A percentile compares a stretch with the other conserved stretches of the same genome.
phyloP scores from a whole-genome alignment of 495 filamentous ascomycete genomes.

The Penicillium daleae region DNA sequence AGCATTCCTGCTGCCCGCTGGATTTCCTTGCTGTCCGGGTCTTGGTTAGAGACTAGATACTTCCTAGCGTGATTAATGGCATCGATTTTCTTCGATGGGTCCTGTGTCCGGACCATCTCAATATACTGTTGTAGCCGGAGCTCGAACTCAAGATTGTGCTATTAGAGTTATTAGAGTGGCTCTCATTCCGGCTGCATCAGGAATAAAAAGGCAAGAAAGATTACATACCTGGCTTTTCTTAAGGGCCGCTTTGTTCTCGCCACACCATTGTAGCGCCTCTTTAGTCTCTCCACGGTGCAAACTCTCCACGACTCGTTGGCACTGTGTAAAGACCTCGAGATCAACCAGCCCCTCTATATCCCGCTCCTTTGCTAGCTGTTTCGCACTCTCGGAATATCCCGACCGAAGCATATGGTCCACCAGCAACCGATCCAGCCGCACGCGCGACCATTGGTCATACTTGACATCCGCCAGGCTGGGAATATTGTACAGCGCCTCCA shows the following conservation, averaged over 20 bases:
- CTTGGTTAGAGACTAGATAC: conserved; percentile 68
- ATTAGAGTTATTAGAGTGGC: conserved; percentile 1
- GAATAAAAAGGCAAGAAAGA: too few species aligned
- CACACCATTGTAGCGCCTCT: conserved; percentile 87
- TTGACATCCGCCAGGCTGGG: conserved; percentile 86
- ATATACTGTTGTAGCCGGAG: conserved; percentile 95
- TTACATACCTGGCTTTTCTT: conserved; percentile 76
- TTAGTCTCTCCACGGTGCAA: conserved; percentile 70
- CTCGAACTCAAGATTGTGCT: conserved; percentile 92
- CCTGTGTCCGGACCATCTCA: conserved; percentile 74
- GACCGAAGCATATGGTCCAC: conserved; percentile 88
- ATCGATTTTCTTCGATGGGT: conserved; percentile 64
- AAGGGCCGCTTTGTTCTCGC: conserved; percentile 84
- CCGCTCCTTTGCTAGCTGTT: conserved; percentile 70
- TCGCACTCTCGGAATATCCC: conserved; percentile 80
- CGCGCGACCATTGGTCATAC: conserved; percentile 87
- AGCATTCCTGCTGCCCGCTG: conserved; percentile 78
- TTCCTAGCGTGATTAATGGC: conserved; percentile 82
- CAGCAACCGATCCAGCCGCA: conserved; percentile 78
- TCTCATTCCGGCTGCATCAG: not conserved
- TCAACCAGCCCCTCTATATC: conserved; percentile 81
- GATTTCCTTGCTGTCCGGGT: conserved; percentile 70
- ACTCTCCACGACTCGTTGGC: conserved; percentile 72
- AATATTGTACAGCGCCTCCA: conserved; percentile 77
- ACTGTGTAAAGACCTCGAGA: conserved; percentile 83